These are phyloP conservation scores for Trypanosoma boissoni DNA, from an alignment of 208 protist genomes.

Conservation along the genomic window DNA sequence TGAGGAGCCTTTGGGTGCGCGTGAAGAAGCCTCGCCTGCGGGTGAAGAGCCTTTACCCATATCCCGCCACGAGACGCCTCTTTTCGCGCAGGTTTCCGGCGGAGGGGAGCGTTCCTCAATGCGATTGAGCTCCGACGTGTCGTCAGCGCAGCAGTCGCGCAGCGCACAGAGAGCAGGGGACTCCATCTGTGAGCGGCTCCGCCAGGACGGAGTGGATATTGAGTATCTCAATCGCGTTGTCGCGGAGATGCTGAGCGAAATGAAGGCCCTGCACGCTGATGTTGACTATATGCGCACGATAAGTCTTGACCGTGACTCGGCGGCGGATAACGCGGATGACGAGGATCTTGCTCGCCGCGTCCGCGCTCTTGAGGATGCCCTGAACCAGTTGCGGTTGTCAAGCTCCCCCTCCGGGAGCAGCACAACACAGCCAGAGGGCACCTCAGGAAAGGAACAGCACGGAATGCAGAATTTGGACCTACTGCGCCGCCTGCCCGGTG, in stretches of 20 bases:
- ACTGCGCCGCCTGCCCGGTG: no score
- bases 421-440: conserved; percentile 15
- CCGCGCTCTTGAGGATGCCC: conserved; percentile 25
- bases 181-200: conserved; percentile 53
- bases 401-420: conserved; percentile 24
- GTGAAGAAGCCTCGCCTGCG: background rate
- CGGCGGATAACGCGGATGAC: no score
- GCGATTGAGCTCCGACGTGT: no score
- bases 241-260: conserved; percentile 83
- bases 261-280: conserved; percentile 74
- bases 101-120: no score
- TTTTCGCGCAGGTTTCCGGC: no score
- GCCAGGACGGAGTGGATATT: conserved; percentile 70
- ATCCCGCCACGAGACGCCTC: background rate
- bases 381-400: conserved; percentile 16
- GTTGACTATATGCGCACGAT: conserved; percentile 58
- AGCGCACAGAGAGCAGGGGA: background rate
- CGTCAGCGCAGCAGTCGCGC: background rate
- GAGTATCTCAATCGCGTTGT: conserved; percentile 87
- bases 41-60: background rate
- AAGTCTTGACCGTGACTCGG: background rate
- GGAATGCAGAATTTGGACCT: no score
- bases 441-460: no score
- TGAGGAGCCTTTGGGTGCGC: no score
- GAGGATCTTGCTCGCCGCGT: conserved; percentile 26